Conservation (phyloP, 139 green algal species). For the Picochlorum sp. region DNA sequence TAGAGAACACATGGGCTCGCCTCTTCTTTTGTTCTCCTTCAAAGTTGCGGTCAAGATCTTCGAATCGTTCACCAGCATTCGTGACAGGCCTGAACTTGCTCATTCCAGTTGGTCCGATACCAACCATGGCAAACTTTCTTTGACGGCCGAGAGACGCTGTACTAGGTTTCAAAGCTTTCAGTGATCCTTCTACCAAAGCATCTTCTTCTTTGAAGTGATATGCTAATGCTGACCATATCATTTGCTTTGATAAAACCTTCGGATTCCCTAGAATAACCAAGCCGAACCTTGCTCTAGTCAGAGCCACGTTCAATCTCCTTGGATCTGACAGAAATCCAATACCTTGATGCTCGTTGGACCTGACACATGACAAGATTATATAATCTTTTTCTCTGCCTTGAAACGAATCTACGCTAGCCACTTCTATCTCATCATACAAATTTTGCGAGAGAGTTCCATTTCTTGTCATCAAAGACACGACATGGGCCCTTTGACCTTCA, state of each 20-base stretch:
- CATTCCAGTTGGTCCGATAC: slow-evolving; percentile 33
- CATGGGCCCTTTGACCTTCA: slow-evolving; percentile 91
- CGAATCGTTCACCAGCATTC: slow-evolving; percentile 15
- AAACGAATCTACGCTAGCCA: slow-evolving; percentile 74
- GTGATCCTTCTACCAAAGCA: slow-evolving; percentile 84
- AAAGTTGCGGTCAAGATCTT: slow-evolving; percentile 3
- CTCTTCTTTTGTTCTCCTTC: not conserved
- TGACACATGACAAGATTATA: slow-evolving; percentile 96
- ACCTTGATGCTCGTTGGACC: slow-evolving; percentile 87
- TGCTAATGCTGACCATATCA: slow-evolving; percentile 89
- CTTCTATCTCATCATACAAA: slow-evolving; percentile 83
- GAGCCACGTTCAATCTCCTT: slow-evolving; percentile 91
- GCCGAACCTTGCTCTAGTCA: slow-evolving; percentile 83
- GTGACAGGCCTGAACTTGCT: slow-evolving; percentile 26
- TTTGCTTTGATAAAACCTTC: slow-evolving; percentile 54
- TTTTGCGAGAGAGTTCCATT: slow-evolving; percentile 67
- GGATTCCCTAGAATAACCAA: slow-evolving; percentile 93
- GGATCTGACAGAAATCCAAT: slow-evolving; percentile 96
- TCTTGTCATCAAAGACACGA: slow-evolving; percentile 69
- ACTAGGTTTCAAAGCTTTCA: slow-evolving; percentile 85
- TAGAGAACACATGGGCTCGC: not conserved
- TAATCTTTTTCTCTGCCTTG: slow-evolving; percentile 97
- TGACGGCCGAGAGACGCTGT: slow-evolving; percentile 73
- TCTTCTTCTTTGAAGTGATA: slow-evolving; percentile 79
- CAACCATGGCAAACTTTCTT: slow-evolving; percentile 49